A percentile compares a stretch with the other conserved stretches of the same genome.
Evolutionary conservation across 371 early-diverging fungal species (phyloP).

Genomic region (Mortierella sp.): DNA sequence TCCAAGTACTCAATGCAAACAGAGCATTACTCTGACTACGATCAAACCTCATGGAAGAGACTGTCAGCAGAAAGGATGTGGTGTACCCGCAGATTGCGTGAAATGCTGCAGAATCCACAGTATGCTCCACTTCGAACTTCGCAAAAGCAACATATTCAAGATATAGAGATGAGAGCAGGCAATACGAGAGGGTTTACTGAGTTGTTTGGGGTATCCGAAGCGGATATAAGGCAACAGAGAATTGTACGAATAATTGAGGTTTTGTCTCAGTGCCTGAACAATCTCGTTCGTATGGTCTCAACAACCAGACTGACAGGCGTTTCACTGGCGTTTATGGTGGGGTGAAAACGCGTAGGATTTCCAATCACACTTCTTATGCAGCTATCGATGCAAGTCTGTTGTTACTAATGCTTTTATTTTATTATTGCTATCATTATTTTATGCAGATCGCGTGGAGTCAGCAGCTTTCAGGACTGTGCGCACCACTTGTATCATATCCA

Average conservation of each 20-base stretch:
- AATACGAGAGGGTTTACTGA: background rate
- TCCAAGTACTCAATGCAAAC: conserved; percentile 24
- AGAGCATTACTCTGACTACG: too few relatives aligned
- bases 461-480: conserved; percentile 30
- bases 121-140: background rate
- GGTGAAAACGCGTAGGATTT: background rate
- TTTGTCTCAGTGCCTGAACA: background rate
- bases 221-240: background rate
- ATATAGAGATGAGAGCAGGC: background rate
- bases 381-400: background rate
- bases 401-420: background rate
- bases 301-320: background rate
- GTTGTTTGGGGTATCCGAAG: background rate
- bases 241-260: background rate
- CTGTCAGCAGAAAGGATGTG: conserved; percentile 4
- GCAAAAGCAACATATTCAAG: background rate
- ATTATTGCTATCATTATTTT: background rate
- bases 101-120: conserved; percentile 11
- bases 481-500: conserved; percentile 16
- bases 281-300: background rate
- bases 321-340: background rate
- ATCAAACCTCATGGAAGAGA: background rate
- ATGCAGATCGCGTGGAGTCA: conserved; percentile 27
- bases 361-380: background rate
- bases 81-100: conserved; percentile 20